Base-by-base conservation (phyloP, 2,329 filamentous ascomycete genomes). In the Colletotrichum cuscutae region DNA sequence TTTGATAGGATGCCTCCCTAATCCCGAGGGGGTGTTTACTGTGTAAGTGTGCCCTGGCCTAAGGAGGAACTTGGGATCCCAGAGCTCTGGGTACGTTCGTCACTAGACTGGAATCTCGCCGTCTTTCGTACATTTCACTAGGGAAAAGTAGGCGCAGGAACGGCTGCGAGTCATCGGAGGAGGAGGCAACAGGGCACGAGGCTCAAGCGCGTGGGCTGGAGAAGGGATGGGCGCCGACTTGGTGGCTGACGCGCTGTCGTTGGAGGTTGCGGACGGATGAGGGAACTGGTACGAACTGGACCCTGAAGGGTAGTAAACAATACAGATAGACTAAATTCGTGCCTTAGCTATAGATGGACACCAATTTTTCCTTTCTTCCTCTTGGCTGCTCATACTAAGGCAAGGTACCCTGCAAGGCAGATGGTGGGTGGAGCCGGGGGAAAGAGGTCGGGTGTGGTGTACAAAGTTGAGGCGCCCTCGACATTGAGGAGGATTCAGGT, bases 191-290 rank as follows among this genome's bases (percentile, higher is more conserved):
- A 26, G 52, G 60, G 67, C 71, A 73, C 71, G 71, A 72, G 71
- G 68, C 62, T 63, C 68, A 64, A 68, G 62, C 71, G 71, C 71
- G 68, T 73, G 71, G 67, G 57, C 68, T 54, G 61, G 56, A 62
- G 52, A 67, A 67, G 61, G 49, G 37, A 60, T 63, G 71, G 53
- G 63, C 54, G 68, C 30, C 57, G 68, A 59, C 58, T 73, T 28
- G 62, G 58, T 72, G 71, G 71, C 66, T 71, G 66, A 35, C 60
- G 56, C 71, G 60, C 58, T 19, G 22, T 19, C 42, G 15, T 49
- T 58, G 49, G 19, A 66, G 70, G 46, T 2, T 63, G 66, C 61
- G 71, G 66, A 56, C 42, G n/a, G n/a, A 3, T 53, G 19, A 13
- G 0, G 22, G 22, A 37, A 64, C n/a, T 13, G n/a, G 46, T 54